Conservation (phyloP, 2,329 filamentous ascomycete genomes). For the Dothistroma septosporum region DNA sequence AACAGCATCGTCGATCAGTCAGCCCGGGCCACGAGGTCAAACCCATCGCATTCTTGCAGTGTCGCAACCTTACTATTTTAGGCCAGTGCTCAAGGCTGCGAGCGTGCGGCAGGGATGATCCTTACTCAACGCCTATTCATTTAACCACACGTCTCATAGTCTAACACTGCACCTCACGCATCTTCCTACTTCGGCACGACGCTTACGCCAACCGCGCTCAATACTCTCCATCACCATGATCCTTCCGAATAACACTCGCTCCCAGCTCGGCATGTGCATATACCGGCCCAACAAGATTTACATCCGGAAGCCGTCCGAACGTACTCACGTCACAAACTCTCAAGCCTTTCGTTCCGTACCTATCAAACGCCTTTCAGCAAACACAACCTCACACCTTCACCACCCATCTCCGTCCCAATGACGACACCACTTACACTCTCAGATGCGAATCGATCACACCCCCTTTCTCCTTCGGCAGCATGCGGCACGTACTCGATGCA, state of each 20-base stretch:
- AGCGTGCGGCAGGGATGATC: too few species aligned
- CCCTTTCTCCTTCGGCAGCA: constrained; percentile 19
- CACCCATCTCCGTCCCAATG: neutral
- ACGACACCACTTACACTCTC: constrained; percentile 16
- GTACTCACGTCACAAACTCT: constrained; percentile 25
- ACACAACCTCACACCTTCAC: neutral
- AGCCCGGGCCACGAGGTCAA: neutral
- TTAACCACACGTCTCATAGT: too few species aligned
- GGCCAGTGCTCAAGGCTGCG: too few species aligned
- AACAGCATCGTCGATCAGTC: neutral
- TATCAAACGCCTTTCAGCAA: neutral
- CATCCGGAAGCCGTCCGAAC: constrained; percentile 16
- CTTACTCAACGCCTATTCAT: too few species aligned
- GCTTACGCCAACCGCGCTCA: neutral
- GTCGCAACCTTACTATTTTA: neutral
- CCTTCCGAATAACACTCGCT: constrained; percentile 13
- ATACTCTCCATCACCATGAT: constrained; percentile 11
- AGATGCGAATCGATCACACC: constrained; percentile 24
- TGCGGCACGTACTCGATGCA: constrained; percentile 22
- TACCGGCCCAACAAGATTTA: constrained; percentile 18
- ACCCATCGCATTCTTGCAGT: neutral
- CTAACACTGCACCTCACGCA: neutral
- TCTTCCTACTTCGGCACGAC: neutral
- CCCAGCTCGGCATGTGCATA: constrained; percentile 18
- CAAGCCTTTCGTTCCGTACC: constrained; percentile 16